Base-by-base conservation (phyloP, 352 stramenopile genomes). In the Pythium dissotocum region DNA sequence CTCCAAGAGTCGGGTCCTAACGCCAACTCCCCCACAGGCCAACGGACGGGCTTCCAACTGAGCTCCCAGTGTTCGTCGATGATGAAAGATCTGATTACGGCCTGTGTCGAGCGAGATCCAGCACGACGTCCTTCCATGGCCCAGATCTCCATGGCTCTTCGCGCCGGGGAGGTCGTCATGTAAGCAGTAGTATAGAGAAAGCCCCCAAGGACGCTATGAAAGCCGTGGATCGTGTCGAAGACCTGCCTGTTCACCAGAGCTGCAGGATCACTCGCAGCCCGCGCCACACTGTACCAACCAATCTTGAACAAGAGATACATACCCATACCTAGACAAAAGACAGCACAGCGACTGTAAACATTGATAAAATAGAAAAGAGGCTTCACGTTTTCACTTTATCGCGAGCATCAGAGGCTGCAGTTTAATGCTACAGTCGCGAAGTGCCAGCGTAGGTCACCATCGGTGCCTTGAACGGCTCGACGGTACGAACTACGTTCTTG, bases 71-170 rank as follows among this genome's bases (percentile, higher is more conserved):
- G 85, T 58, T 90, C 85, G 24, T 71, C 66, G 1, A 73, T 88
- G 28, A 87, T 91, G 77, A 87, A 90, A 61, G 70, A 88, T 32
- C 76, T 87, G 28, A 89, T 93, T 44, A 67, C 69, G 9, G 82
- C 78, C 4, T 93, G 85, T 58, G 61, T 93, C 9, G 78, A 88
- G 44, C 77, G 74, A 14, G 78, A 93, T 33, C 78, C 83, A 0
- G 61, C 62, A 8, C 70, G 71, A 26, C 75, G 85, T 35, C 85
- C 85, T 33, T 87, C 77, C 4, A 91, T 93, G 83, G 55, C 65
- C 30, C 78, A 90, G 48, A 79, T 93, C 64, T 72, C 71, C 14
- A 75, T 79, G 48, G 82, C 85, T 58, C 76, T 93, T 30, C 77
- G 87, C 54, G 89, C 80, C 32, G 78, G 79, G 9, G 77, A 79